Evolutionary conservation across 345 rosid genomes (phyloP), one percentile per base, ranked within the genome.

Genomic region (Psidium guajava): DNA sequence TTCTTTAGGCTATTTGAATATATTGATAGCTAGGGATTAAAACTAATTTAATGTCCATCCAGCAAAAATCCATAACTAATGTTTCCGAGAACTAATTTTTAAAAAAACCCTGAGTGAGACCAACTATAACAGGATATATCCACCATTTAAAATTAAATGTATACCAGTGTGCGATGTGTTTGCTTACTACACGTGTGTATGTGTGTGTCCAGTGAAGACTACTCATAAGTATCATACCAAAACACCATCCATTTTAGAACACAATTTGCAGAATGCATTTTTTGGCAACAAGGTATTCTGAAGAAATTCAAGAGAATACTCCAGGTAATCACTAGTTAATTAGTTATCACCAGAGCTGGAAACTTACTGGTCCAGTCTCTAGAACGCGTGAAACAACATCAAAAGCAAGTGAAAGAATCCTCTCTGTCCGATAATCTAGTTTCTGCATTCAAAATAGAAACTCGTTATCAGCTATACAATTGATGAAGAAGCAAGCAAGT

Each of bases 361-460:
- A 86, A 93, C 92, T 93, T 90, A 96, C 98, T 18, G 94, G 98
- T 86, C 98, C 98, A 61, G 94, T 94, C 92, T 96, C 98, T 86
- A 96, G 91, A 89, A 94, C 87, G 49, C 87, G 96, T 83, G 98
- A 92, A 89, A 93, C 87, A 86, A 94, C 93, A 91, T 96, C 94
- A 85, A 94, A 94, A 84, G 95, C 96, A 86, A 94, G 90, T 82
- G 98, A 93, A 85, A 96, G 86, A 55, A 94, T 89, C 91, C 98
- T 94, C 91, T 94, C 96, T n/a, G 90, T 64, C 84, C 87, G 88
- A 86, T 89, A 90, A 91, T 91, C 95, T 57, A 94, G 94, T 87
- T 91, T 93, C 98, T 94, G 94, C 92, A 89, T 28, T 84, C 54
- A 83, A 83, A 85, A 82, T 8, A 82, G 36, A 32, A 32, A 52